Base-by-base conservation (phyloP, 2,329 filamentous ascomycete species). In the Aspergillus hiratsukae region DNA sequence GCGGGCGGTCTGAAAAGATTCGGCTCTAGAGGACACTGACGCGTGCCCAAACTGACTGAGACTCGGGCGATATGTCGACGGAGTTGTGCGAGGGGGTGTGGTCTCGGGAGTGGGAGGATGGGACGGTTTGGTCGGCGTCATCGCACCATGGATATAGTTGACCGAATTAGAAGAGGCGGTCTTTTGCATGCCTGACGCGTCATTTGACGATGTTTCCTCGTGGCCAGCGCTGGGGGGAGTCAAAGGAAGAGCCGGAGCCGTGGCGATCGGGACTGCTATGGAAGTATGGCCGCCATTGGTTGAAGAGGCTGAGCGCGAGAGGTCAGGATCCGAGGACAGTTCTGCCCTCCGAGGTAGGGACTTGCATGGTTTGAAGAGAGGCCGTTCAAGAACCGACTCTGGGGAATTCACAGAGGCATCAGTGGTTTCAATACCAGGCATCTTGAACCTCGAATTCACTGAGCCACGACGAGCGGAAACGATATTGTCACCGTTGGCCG, bases 91-190 rank as follows among this genome's bases (percentile, higher is more conserved):
- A 37, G 88, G 88, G 52, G 88, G 89, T 17, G 88, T 91, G 48
- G 88, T 82, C 72, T 91, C 88, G 35, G 88, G 89, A 3, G 88
- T 91, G 31, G 87, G 88, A 17, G 87, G 87, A 64, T 85, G 89
- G 66, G 81, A 81, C 61, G 87, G 83, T 61, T 84, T 83, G 28
- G 84, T 81, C 51, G 87, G 86, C 4, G 87, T 89, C 54, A 78
- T 76, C 40, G 64, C 64, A 29, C 64, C 64, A 35, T 58, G 59
- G 19, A 67, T 64, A 28, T 63, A 57, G 40, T 58, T 59, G 23
- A 67, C 64, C 25, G 64, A 57, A 45, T 62, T 55, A 54, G 62
- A 61, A 55, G 71, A 64, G 55, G 63, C 59, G 60, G 63, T 56
- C 61, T 66, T 63, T 35, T 61, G 64, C 51, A 61, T 61, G 28